These are phyloP conservation scores for Adiantum capillusveneris DNA, from an alignment of 75 land plant genomes.

Conservation along the genomic window DNA sequence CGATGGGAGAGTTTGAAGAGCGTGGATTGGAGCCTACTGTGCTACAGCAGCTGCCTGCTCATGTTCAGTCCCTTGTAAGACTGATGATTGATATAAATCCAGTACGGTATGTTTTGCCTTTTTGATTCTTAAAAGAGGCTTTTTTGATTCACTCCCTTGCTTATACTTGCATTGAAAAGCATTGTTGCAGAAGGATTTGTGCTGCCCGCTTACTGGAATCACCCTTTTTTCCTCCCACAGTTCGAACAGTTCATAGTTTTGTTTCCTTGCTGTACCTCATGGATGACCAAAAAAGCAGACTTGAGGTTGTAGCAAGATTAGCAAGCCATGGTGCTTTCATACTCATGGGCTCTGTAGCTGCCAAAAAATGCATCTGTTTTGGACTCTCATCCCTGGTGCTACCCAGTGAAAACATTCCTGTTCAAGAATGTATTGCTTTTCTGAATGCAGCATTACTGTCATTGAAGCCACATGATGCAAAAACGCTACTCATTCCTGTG, in stretches of 20 bases:
- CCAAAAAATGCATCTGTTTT: conserved; percentile 68
- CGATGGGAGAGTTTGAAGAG: conserved; percentile 38
- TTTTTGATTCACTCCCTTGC: too few relatives aligned
- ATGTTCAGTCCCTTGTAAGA: conserved; percentile 48
- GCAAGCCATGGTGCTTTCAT: conserved; percentile 58
- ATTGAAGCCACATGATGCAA: conserved; percentile 49
- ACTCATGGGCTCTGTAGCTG: conserved; percentile 56
- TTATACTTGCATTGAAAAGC: too few relatives aligned
- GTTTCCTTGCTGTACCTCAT: conserved; percentile 64
- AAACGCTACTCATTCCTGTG: conserved; percentile 39
- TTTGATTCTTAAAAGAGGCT: not conserved
- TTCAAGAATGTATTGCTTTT: conserved; percentile 48
- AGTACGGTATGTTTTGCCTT: conserved; percentile 32
- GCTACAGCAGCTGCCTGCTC: conserved; percentile 52
- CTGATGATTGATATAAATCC: conserved; percentile 47
- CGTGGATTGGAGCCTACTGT: conserved; percentile 40
- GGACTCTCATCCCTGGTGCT: conserved; percentile 51
- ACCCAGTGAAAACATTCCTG: conserved; percentile 40
- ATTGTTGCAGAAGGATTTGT: conserved; percentile 72
- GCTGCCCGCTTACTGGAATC: conserved; percentile 58
- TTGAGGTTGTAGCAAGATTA: conserved; percentile 64
- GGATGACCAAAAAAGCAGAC: conserved; percentile 40
- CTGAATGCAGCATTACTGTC: conserved; percentile 59
- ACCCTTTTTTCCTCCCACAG: conserved; percentile 55
- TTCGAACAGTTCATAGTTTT: conserved; percentile 63